phyloP scores from a whole-genome alignment of 1,139 yeast species.

The Geotrichum histeridarum region DNA sequence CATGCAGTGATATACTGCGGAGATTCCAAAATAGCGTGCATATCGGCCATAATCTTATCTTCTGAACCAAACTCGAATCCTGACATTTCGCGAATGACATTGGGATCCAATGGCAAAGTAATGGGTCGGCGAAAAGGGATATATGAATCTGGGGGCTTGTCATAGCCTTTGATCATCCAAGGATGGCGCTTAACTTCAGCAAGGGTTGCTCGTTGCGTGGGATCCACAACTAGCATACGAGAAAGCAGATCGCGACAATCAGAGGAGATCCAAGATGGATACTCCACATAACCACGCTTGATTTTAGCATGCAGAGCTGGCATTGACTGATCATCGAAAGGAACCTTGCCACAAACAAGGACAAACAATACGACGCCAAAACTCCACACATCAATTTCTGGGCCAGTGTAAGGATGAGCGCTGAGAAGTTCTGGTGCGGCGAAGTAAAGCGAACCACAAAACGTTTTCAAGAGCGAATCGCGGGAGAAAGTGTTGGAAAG shows the following conservation, averaged over 20 bases:
- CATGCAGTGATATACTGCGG: slow-evolving; percentile 63
- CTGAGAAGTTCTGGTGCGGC: slow-evolving; percentile 96
- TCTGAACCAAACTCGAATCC: slow-evolving; percentile 72
- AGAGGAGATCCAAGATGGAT: slow-evolving; percentile 73
- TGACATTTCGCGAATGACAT: slow-evolving; percentile 69
- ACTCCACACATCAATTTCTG: slow-evolving; percentile 98
- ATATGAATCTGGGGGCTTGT: slow-evolving; percentile 62
- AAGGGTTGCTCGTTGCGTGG: slow-evolving; percentile 70
- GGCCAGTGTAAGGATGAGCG: slow-evolving; percentile 90
- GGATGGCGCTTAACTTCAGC: slow-evolving; percentile 82
- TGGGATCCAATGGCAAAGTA: slow-evolving; percentile 63
- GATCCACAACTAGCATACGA: slow-evolving; percentile 89
- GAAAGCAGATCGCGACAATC: slow-evolving; percentile 81
- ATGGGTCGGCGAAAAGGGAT: slow-evolving; percentile 76
- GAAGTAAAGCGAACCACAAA: slow-evolving; percentile 94
- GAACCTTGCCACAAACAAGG: slow-evolving; percentile 94
- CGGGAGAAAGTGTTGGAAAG: slow-evolving; percentile 80
- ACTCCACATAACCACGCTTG: slow-evolving; percentile 86
- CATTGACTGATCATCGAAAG: slow-evolving; percentile 94
- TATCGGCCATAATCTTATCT: slow-evolving; percentile 53
- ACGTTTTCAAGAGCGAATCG: slow-evolving; percentile 72
- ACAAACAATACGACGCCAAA: slow-evolving; percentile 95
- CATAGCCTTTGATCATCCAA: slow-evolving; percentile 92
- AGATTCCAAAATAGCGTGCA: slow-evolving; percentile 57
- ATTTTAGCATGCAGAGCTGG: slow-evolving; percentile 91